phyloP scores from a whole-genome alignment of 2,329 filamentous ascomycete species.

The Talaromyces atroroseus region DNA sequence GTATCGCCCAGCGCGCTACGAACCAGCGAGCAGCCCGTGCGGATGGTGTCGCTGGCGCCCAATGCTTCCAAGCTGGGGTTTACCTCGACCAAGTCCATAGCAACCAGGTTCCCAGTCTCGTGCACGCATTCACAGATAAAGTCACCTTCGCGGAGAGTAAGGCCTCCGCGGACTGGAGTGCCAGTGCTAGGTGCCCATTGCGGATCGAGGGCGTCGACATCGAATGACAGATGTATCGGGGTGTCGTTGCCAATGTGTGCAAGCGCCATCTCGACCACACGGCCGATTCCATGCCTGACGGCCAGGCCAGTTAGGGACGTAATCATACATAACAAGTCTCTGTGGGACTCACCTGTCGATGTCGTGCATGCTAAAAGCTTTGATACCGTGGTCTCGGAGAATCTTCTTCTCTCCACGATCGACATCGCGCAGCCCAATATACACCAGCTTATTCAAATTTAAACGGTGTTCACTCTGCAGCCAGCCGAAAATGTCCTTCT shows the following conservation, averaged over 20 bases:
- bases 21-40: constrained; percentile 85
- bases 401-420: constrained; percentile 93
- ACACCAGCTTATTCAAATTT: constrained; percentile 81
- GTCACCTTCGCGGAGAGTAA: constrained; percentile 92
- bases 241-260: constrained; percentile 91
- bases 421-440: constrained; percentile 91
- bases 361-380: constrained; percentile 98
- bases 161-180: constrained; percentile 84
- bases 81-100: constrained; percentile 77
- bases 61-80: constrained; percentile 65
- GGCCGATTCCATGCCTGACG: constrained; percentile 84
- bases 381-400: constrained; percentile 80
- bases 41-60: constrained; percentile 77
- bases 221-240: constrained; percentile 94
- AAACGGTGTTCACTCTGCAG: constrained; percentile 56
- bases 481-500: constrained; percentile 85
- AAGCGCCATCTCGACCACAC: constrained; percentile 96
- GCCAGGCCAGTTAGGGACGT: not conserved
- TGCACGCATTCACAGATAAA: constrained; percentile 90
- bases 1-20: constrained; percentile 90
- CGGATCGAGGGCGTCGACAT: constrained; percentile 93
- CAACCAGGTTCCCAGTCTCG: constrained; percentile 70
- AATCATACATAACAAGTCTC: not conserved
- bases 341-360: constrained; percentile 66
- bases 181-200: constrained; percentile 95